Percentiles rank a stretch among this genome's conserved stretches.
Conservation (phyloP, 345 rosid genomes). For the Euclidium syriacum region DNA sequence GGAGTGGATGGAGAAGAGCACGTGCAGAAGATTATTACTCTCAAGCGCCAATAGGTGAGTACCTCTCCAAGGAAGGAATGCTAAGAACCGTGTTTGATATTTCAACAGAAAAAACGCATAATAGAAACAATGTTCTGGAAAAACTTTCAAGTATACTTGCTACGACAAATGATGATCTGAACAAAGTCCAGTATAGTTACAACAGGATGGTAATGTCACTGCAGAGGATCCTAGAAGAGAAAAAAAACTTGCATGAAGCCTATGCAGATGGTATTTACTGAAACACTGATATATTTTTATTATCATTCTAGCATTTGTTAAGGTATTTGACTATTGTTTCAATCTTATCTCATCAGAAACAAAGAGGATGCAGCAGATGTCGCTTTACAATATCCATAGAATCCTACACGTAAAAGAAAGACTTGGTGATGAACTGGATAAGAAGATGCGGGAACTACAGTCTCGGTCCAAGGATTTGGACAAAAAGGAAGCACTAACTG, state of each 20-base stretch:
- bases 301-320: neutral
- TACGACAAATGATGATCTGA: conserved; percentile 52
- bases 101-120: conserved; percentile 39
- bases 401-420: conserved; percentile 64
- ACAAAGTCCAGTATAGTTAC: conserved; percentile 46
- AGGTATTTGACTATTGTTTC: neutral
- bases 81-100: conserved; percentile 52
- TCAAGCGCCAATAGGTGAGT: conserved; percentile 62
- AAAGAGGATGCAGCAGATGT: conserved; percentile 66
- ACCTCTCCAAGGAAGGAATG: conserved; percentile 54
- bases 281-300: neutral
- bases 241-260: conserved; percentile 51
- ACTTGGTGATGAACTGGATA: conserved; percentile 55
- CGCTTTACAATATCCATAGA: conserved; percentile 57
- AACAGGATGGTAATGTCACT: conserved; percentile 57
- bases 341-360: conserved; percentile 48
- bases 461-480: conserved; percentile 61
- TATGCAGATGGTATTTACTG: conserved; percentile 58
- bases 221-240: conserved; percentile 64
- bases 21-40: conserved; percentile 57
- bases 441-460: conserved; percentile 48
- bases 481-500: conserved; percentile 75
- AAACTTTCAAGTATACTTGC: conserved; percentile 51
- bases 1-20: conserved; percentile 59
- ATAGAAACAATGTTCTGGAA: conserved; percentile 41